Evolutionary conservation across 148 eudicot genomes (phyloP), one percentile per base, ranked within the genome.

Genomic region (Silene uniflora): DNA sequence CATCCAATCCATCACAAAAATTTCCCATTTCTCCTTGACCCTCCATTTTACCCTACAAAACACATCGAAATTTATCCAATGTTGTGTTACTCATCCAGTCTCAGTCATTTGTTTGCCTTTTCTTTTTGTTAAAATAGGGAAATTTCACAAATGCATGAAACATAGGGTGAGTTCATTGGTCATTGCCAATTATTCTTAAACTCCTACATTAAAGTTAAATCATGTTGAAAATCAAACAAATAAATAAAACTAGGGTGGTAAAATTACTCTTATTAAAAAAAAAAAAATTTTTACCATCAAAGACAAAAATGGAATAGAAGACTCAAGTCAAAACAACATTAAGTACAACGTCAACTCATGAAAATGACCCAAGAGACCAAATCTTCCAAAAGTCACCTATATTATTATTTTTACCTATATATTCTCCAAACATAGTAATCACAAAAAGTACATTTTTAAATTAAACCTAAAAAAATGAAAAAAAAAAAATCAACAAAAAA

Each of bases 21-120:
- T 75, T 71, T 35, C 85, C 85, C 85, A 84, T 83, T 67, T 83
- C 86, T 5, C 84, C 81, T 73, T 76, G 79, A 46, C 86, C 86
- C 73, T 87, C 95, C 91, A 89, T 89, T 71, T 79, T 84, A 1
- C 80, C 77, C 86, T 80, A 54, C 52, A 56, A 73, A 66, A 19
- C 39, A 56, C 8, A 56, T 56, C 46, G 21, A 4, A 39, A 12
- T 27, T 17, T 14, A 8, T 2, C 1, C 55, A 68, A 44, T 42
- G 1, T 19, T 61, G 23, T 61, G 7, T 7, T 23, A 61, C 5
- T 32, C 35, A 0, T 3, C 4, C 35, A 1, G 4, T 4, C 35
- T 32, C 35, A 32, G 35, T 32, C 35, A 32, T 32, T 32, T 32
- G 35, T 32, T 32, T 32, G 4, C 35, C 4, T 32, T 32, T 32